Evolutionary conservation across 129 eudicot genomes (phyloP), one percentile per base, ranked within the genome.

Genomic region (Tagetes erecta): DNA sequence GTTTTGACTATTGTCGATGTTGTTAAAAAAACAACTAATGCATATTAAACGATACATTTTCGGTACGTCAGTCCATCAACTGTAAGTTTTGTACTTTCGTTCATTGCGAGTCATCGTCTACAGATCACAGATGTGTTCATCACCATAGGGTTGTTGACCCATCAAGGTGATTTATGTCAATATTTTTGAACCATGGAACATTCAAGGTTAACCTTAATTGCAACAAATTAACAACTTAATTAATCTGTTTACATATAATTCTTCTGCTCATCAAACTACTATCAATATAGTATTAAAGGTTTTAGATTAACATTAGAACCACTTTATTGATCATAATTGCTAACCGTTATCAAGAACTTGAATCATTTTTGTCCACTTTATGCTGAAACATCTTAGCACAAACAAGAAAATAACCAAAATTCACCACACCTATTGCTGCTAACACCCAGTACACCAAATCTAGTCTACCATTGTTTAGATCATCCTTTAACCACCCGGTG

Each of bases 401-500:
- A 64, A 72, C 46, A 13, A 82, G 49, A 72, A 74, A 85, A 51
- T 75, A 82, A 7, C 59, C 78, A 60, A 85, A 82, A 46, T 85
- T 85, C 30, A 82, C 67, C 42, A 50, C 42, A n/a, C 89, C 84
- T 0, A 79, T 52, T 20, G 40, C 73, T 12, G 81, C 68, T 56
- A 82, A 34, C 66, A 79, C 31, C 86, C 84, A 82, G 27, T 50
- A 85, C 35, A 82, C 86, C 13, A 75, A 51, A 79, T 82, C 89
- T 38, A 83, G 52, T 65, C 86, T 81, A 47, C 88, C 86, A 4
- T 65, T 31, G 4, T 78, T 78, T 14, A 84, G 14, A 68, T 84
- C 76, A 74, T 84, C 80, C 13, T 75, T 76, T 70, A 84, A 69
- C 88, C 88, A 81, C 0, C 20, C 6, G 1, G 83, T 81, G 27